phyloP scores from a whole-genome alignment of 169 alveolate species.

The Cryptosporidium viatorum region DNA sequence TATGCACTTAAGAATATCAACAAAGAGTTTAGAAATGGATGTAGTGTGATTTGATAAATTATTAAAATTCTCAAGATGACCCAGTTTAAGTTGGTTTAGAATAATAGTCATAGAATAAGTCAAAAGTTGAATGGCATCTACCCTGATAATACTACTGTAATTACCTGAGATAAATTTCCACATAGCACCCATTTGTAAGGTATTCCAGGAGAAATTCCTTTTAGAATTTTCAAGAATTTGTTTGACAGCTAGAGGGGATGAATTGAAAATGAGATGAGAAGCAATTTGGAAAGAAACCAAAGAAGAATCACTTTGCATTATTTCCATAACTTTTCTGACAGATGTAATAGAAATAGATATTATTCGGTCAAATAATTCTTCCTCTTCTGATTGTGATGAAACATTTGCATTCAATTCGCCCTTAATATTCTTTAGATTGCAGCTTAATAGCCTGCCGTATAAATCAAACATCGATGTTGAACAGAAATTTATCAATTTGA shows the following conservation, averaged over 20 bases:
- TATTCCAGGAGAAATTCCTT: not conserved
- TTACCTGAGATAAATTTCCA: slow-evolving; percentile 48
- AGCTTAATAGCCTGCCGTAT: slow-evolving; percentile 48
- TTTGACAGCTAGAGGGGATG: not conserved
- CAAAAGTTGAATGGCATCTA: slow-evolving; percentile 33
- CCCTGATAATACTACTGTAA: slow-evolving; percentile 46
- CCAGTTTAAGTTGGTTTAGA: not conserved
- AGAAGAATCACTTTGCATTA: not conserved
- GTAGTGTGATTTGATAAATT: not conserved
- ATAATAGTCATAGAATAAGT: slow-evolving; percentile 12
- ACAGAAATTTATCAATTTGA: not conserved
- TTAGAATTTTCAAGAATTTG: slow-evolving; percentile 2
- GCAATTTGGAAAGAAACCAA: not conserved
- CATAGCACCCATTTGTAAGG: slow-evolving; percentile 12
- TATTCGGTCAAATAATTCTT: slow-evolving; percentile 48
- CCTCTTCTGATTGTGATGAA: slow-evolving; percentile 51
- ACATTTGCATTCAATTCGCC: slow-evolving; percentile 45
- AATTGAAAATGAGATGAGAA: slow-evolving; percentile 15
- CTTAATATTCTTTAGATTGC: slow-evolving; percentile 42
- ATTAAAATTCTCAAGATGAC: not conserved
- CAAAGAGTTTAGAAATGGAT: not conserved
- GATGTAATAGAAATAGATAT: slow-evolving; percentile 43
- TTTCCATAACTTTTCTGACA: slow-evolving; percentile 18
- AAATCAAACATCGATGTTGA: slow-evolving; percentile 6
- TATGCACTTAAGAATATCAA: slow-evolving; percentile 13